These are phyloP conservation scores for Chrysanthemum makinoi DNA, from an alignment of 129 eudicot species.

Conservation along the genomic window DNA sequence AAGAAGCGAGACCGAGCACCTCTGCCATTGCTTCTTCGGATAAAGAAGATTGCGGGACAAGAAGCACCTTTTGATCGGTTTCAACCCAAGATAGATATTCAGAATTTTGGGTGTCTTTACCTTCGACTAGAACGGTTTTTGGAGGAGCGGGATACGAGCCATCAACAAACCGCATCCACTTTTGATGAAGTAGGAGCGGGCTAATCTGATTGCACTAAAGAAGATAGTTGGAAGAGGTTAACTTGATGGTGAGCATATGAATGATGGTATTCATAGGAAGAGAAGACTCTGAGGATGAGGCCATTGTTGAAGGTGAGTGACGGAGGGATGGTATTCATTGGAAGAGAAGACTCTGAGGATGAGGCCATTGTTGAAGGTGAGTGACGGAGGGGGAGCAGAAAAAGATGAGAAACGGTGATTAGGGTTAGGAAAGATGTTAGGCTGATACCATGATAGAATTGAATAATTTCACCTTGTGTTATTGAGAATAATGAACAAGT, in stretches of 20 bases:
- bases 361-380: too few species aligned
- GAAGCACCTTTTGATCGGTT: not conserved
- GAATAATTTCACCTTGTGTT: too few species aligned
- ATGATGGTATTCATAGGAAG: not conserved
- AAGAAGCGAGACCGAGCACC: too few species aligned
- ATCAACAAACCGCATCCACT: not conserved
- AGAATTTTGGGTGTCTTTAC: not conserved
- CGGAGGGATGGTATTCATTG: too few species aligned
- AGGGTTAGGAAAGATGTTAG: too few species aligned
- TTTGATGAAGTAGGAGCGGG: not conserved
- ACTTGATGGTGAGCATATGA: slow-evolving; percentile 14
- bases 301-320: not conserved
- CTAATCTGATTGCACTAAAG: slow-evolving; percentile 1
- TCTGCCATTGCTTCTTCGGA: too few species aligned
- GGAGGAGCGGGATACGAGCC: not conserved
- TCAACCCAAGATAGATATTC: not conserved
- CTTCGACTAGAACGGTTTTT: not conserved
- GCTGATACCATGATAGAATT: too few species aligned
- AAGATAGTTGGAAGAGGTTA: slow-evolving; percentile 6
- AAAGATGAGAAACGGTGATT: too few species aligned
- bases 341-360: too few species aligned
- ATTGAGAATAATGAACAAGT: too few species aligned
- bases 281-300: not conserved
- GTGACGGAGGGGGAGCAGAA: too few species aligned
- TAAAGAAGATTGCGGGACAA: too few species aligned